Percentiles rank a stretch among this genome's conserved stretches.
Conservation (phyloP, 345 rosid genomes). For the Raphanus raphanistrum region DNA sequence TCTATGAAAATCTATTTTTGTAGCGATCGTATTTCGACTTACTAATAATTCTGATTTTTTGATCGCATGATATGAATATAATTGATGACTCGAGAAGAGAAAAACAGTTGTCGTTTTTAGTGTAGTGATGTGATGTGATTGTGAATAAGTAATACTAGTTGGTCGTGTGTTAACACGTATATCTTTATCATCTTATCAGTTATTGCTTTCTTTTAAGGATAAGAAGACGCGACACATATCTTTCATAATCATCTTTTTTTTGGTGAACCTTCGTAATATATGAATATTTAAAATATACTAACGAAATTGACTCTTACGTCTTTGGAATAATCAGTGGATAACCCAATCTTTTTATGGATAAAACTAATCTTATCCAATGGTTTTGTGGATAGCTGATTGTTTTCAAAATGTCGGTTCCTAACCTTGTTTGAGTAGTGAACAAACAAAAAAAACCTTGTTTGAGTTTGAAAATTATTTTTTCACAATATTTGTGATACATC, state of each 20-base stretch:
- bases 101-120: slow-evolving; percentile 10
- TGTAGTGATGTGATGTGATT: slow-evolving; percentile 17
- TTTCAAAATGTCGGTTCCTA: background rate
- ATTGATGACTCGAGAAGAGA: background rate
- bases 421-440: no score
- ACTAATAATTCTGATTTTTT: background rate
- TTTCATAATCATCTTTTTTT: background rate
- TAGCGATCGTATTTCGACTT: slow-evolving; percentile 8
- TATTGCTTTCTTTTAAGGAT: slow-evolving; percentile 28
- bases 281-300: background rate
- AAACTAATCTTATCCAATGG: background rate
- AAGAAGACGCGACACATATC: slow-evolving; percentile 13
- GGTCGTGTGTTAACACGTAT: slow-evolving; percentile 31
- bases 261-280: background rate
- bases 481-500: background rate
- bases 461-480: background rate
- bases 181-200: slow-evolving; percentile 20
- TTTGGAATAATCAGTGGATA: background rate
- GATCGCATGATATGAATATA: slow-evolving; percentile 3
- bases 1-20: background rate
- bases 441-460: no score
- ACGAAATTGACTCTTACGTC: background rate
- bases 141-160: slow-evolving; percentile 5
- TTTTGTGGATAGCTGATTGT: background rate
- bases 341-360: background rate